Base-by-base conservation (phyloP, 2,329 filamentous ascomycete genomes). In the Acrocalymma vagum region DNA sequence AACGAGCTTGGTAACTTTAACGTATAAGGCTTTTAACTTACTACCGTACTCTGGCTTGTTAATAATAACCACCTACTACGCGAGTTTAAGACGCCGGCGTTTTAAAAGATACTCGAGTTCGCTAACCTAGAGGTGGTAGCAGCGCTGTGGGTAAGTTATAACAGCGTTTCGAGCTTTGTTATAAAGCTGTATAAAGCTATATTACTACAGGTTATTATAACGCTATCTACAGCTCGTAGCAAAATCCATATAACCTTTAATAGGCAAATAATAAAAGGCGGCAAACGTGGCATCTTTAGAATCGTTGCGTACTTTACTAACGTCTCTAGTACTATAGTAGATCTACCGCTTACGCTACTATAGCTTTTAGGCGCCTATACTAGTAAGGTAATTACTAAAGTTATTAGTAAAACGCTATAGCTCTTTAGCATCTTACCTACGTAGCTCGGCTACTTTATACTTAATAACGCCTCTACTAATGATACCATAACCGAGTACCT, bases 31-130 rank as follows among this genome's bases (percentile, higher is more conserved):
- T 45, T 45, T 15, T 20, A 32, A 22, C 20, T 36, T 9, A 31
- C 30, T 15, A 27, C 22, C 17, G 31, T 45, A 15, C 13, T 10
- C 2, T 40, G 31, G 42, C 36, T 45, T 32, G 14, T 45, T 26
- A 23, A 36, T 25, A 45, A 40, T 22, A 40, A 45, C 14, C 33
- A 43, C 33, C 40, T 34, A 3, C 33, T 43, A 2, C 22, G 18
- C 4, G 33, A 38, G 33, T 23, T 45, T 22, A 27, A 45, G 16
- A 18, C 30, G 13, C 30, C 21, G 16, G 25, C 36, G 22, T 45
- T 45, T 16, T 31, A 30, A 9, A 9, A 9, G 3, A 11, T 45
- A 3, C 26, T 45, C 5, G 28, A 13, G 6, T 6, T 30, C 9
- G 31, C 37, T 5, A 45, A 32, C 27, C 36, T 37, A 16, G 24